Percentiles rank a stretch among this genome's conserved stretches.
These are phyloP conservation scores for Agarophyton chilense DNA, from an alignment of 23 red algal genomes.

Conservation along the genomic window DNA sequence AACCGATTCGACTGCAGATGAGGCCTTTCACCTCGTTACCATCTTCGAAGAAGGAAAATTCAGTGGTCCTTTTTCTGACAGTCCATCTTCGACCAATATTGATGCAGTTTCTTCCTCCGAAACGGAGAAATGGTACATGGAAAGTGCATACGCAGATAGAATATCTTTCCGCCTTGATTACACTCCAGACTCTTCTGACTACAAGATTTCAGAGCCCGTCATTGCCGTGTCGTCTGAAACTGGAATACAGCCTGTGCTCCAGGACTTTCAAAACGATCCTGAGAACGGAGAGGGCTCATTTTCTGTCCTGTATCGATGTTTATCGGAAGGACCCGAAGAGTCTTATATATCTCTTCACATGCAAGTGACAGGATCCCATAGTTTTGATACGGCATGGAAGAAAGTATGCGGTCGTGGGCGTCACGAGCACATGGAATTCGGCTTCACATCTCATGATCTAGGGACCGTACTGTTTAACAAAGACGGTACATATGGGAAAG, in stretches of 20 bases:
- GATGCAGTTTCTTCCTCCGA: slow-evolving; percentile 9
- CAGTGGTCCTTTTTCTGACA: slow-evolving; percentile 34
- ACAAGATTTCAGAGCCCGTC: slow-evolving; percentile 37
- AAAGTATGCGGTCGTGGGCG: slow-evolving; percentile 67
- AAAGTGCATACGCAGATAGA: slow-evolving; percentile 45
- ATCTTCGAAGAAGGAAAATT: slow-evolving; percentile 52
- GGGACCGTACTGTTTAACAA: slow-evolving; percentile 48
- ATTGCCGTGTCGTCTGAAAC: slow-evolving; percentile 30
- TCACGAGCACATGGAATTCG: slow-evolving; percentile 51
- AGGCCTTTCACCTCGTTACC: slow-evolving; percentile 11
- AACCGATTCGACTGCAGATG: slow-evolving; percentile 12
- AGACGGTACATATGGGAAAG: slow-evolving; percentile 61
- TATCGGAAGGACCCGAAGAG: neutral
- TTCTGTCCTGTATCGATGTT: slow-evolving; percentile 37
- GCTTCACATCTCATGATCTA: slow-evolving; percentile 30
- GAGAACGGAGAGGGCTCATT: slow-evolving; percentile 43
- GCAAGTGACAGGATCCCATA: slow-evolving; percentile 10
- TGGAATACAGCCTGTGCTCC: slow-evolving; percentile 32
- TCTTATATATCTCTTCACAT: slow-evolving; percentile 41
- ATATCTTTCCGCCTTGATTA: slow-evolving; percentile 51
- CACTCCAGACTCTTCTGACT: slow-evolving; percentile 34
- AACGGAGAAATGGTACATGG: slow-evolving; percentile 36
- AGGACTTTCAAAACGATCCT: slow-evolving; percentile 30
- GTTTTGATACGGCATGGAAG: slow-evolving; percentile 66
- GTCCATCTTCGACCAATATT: slow-evolving; percentile 31